Evolutionary conservation across 1,139 yeast genomes (phyloP).

Genomic region (Suhomyces bribrorum): DNA sequence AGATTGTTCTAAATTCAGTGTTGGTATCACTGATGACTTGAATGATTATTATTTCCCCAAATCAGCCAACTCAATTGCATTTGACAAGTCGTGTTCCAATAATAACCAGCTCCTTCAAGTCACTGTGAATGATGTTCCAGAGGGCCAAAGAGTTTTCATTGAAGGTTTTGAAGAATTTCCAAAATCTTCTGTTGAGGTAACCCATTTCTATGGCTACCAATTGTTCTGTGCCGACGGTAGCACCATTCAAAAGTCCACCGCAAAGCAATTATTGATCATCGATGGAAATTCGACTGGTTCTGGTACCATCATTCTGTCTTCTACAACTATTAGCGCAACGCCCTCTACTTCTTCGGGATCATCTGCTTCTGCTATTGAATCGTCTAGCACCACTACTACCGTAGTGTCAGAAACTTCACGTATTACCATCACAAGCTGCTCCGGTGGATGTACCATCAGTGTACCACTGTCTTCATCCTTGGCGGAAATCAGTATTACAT

Average conservation of each 20-base stretch:
- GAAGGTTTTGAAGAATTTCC: slow-evolving; percentile 19
- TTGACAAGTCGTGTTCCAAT: slow-evolving; percentile 11
- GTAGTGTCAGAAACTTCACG: neutral
- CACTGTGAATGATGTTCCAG: slow-evolving; percentile 13
- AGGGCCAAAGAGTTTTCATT: slow-evolving; percentile 18
- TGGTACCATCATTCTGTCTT: slow-evolving; percentile 1
- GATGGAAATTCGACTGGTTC: slow-evolving; percentile 12
- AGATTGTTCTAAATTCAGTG: slow-evolving; percentile 18
- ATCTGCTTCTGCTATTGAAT: neutral
- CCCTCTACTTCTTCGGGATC: neutral
- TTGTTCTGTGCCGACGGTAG: slow-evolving; percentile 19
- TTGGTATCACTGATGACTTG: slow-evolving; percentile 15
- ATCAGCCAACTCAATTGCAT: slow-evolving; percentile 6
- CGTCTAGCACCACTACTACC: neutral
- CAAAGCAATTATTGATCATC: slow-evolving; percentile 14
- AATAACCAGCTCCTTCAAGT: slow-evolving; percentile 10
- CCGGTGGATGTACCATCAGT: neutral
- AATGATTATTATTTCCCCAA: slow-evolving; percentile 22
- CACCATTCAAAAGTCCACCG: slow-evolving; percentile 9
- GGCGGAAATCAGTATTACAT: no score
- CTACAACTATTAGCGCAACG: slow-evolving; percentile 1
- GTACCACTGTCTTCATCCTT: neutral
- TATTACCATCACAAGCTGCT: neutral
- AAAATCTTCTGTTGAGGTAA: slow-evolving; percentile 5
- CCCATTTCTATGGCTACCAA: slow-evolving; percentile 16